A percentile compares a stretch with the other conserved stretches of the same genome.
Evolutionary conservation across 352 stramenopile genomes (phyloP).

Genomic region (Elongisporangium undulatum): DNA sequence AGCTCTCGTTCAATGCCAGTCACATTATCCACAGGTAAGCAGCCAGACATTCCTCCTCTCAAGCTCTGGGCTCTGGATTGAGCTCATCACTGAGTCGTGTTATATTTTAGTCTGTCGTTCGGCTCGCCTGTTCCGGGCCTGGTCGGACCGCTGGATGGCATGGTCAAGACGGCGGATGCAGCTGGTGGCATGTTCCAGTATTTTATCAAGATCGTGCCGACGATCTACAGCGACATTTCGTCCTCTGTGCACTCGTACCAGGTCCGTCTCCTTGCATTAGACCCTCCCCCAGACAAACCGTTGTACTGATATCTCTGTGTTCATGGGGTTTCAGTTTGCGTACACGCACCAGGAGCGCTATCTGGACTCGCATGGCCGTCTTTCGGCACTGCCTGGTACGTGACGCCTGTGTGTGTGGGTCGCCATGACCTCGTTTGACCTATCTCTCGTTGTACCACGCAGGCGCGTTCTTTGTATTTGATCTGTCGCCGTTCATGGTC

Average conservation of each 20-base stretch:
- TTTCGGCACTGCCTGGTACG: conserved; percentile 64
- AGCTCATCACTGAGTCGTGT: neutral
- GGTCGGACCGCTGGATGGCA: conserved; percentile 46
- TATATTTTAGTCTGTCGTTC: conserved; percentile 52
- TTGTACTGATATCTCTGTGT: conserved; percentile 6
- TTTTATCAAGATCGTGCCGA: conserved; percentile 87
- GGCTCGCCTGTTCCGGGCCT: conserved; percentile 41
- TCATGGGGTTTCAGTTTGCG: conserved; percentile 44
- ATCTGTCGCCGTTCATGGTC: conserved; percentile 84
- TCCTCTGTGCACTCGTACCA: conserved; percentile 68
- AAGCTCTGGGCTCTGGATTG: neutral
- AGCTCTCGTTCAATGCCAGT: conserved; percentile 75
- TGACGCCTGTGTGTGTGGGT: neutral
- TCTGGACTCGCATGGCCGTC: conserved; percentile 55
- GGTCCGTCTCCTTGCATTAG: conserved; percentile 10
- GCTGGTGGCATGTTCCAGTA: conserved; percentile 82
- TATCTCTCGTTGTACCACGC: neutral
- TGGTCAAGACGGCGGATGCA: conserved; percentile 46
- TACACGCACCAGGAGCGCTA: conserved; percentile 82
- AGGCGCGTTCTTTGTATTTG: conserved; percentile 85
- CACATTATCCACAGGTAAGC: conserved; percentile 64
- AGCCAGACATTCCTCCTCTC: neutral
- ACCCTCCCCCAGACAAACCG: neutral
- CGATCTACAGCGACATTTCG: conserved; percentile 78
- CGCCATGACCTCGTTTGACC: too few relatives aligned